Conservation (phyloP, 75 land plant species). For the Pseudotsuga menziesii region DNA sequence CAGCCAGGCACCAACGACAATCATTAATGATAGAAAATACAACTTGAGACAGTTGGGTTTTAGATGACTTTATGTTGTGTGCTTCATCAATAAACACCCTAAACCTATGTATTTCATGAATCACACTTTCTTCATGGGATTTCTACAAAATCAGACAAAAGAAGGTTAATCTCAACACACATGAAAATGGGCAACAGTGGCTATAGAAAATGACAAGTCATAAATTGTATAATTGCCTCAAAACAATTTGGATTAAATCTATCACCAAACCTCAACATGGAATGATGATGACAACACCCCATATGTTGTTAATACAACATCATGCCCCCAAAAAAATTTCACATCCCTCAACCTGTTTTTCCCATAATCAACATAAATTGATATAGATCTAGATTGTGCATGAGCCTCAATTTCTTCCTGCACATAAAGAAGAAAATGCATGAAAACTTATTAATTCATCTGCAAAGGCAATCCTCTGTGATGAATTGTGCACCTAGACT, state of each 20-base stretch:
- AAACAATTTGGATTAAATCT: not conserved
- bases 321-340: constrained; percentile 35
- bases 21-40: constrained; percentile 58
- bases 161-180: not conserved
- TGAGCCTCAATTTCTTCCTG: constrained; percentile 82
- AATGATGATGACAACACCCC: constrained; percentile 58
- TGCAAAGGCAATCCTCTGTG: too few relatives aligned
- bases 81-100: constrained; percentile 92
- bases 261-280: constrained; percentile 6
- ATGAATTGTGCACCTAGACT: not conserved
- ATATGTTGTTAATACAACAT: constrained; percentile 88
- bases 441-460: not conserved
- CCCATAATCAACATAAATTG: constrained; percentile 79
- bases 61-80: constrained; percentile 72
- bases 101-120: constrained; percentile 67
- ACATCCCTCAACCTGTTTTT: constrained; percentile 36
- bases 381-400: constrained; percentile 43
- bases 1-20: constrained; percentile 88
- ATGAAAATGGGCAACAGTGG: not conserved
- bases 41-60: constrained; percentile 49
- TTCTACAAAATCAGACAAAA: constrained; percentile 12
- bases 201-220: not conserved
- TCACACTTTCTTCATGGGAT: constrained; percentile 37
- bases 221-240: not conserved
- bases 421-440: not conserved